phyloP scores from a whole-genome alignment of 129 eudicot genomes.

The Calendula officinalis region DNA sequence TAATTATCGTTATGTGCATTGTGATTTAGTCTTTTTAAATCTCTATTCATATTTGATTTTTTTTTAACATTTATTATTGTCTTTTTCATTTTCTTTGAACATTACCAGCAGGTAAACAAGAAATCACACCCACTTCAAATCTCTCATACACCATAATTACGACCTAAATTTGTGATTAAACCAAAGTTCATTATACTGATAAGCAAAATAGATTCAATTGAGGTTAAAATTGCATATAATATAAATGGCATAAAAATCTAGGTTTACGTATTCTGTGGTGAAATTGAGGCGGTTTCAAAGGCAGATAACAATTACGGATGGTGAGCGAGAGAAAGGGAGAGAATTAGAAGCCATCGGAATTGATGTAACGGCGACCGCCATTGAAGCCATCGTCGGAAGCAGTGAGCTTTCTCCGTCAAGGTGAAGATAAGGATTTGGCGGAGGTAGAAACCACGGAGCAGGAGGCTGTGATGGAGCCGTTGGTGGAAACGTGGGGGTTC shows the following conservation, averaged over 20 bases:
- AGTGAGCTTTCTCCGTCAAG: not conserved
- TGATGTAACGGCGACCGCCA: slow-evolving; percentile 32
- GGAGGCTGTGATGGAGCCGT: too few relatives aligned
- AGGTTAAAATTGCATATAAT: not conserved
- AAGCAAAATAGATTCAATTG: not conserved
- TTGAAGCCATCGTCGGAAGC: slow-evolving; percentile 33
- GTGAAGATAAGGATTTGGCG: slow-evolving; percentile 17
- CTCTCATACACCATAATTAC: not conserved
- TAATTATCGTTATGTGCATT: too few relatives aligned
- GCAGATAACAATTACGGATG: slow-evolving; percentile 24
- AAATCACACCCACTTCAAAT: too few relatives aligned
- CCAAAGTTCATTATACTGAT: slow-evolving; percentile 1
- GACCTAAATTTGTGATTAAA: not conserved
- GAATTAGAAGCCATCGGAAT: slow-evolving; percentile 23
- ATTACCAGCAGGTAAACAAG: too few relatives aligned
- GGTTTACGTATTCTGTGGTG: slow-evolving; percentile 34
- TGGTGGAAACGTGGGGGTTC: too few relatives aligned
- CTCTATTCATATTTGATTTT: too few relatives aligned
- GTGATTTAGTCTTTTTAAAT: too few relatives aligned
- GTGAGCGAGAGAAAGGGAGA: slow-evolving; percentile 38
- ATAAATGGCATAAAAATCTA: not conserved
- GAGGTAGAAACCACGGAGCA: too few relatives aligned
- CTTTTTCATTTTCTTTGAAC: too few relatives aligned
- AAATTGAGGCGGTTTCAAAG: slow-evolving; percentile 26
- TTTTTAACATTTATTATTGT: too few relatives aligned